Base-by-base conservation (phyloP, 768 basidiomycete genomes). In the Collybia sordida region DNA sequence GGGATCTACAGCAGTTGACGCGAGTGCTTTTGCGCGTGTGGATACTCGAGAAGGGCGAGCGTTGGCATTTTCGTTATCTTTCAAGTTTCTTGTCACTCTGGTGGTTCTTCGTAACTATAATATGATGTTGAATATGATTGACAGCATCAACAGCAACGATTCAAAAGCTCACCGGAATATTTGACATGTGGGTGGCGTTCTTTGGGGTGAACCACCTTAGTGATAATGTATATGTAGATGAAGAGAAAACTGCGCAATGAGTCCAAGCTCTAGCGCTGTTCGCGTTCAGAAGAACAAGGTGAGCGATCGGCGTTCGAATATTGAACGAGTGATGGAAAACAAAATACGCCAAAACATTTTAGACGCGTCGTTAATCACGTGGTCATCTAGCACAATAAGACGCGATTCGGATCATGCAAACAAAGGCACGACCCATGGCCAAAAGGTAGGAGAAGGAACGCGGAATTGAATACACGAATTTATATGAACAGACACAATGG, bases 61-160 rank as follows among this genome's bases (percentile, higher is more conserved):
- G 57, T 78, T 80, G 51, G 81, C 80, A 61, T 87, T 88, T 74
- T 88, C 86, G 62, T 69, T 75, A 47, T 84, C 81, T 63, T 81
- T 82, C 48, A 75, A 63, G 21, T 70, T 69, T 56, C 81, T 80
- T 49, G 78, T 74, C 36, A 76, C 70, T 64, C 83, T 77, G 50
- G 81, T 79, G 42, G 79, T 78, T 69, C 87, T 82, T 58, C 87
- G 82, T 49, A 82, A 77, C 87, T 88, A 55, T 6, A 48, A 42
- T 15, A 11, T 11, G 31, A 31, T 11, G 9, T 11, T 11, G 9
- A 42, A 11, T n/a, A 22, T 28, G 49, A 35, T 35, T 18, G 23
- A 38, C 45, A 31, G 49, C 31, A 21, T 37, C 19, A 7, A 24
- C 19, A 5, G 15, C 2, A 18, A 12, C 25, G 41, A 17, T 15